These are phyloP conservation scores for Flaveria ramosissima DNA, from an alignment of 129 eudicot genomes.

Conservation along the genomic window DNA sequence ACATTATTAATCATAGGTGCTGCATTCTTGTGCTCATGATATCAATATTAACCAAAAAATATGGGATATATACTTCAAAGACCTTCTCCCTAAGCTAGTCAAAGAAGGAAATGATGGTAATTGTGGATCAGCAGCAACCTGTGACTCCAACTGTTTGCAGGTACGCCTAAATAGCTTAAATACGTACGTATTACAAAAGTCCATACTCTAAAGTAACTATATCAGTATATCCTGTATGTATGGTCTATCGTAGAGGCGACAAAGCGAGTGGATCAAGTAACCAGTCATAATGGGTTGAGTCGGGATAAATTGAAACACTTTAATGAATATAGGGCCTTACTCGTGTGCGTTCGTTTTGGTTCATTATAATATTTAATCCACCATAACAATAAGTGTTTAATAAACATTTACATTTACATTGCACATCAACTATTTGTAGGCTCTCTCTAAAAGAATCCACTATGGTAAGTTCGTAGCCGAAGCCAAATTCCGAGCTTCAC, in stretches of 20 bases:
- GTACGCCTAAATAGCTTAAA: conserved; percentile 32
- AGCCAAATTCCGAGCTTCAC: conserved; percentile 80
- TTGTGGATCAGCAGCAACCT: conserved; percentile 75
- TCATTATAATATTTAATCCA: neutral
- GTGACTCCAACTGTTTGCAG: conserved; percentile 95
- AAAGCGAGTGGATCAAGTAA: neutral
- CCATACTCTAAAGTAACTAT: neutral
- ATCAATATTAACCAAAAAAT: conserved; percentile 75
- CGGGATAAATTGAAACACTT: neutral
- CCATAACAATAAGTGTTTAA: neutral
- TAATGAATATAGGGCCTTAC: neutral
- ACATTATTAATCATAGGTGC: conserved; percentile 46
- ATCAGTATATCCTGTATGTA: neutral
- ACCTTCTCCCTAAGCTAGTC: conserved; percentile 84
- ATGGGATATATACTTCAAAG: conserved; percentile 86
- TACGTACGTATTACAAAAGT: neutral
- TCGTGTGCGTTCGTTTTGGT: neutral
- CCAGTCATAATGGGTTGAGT: neutral
- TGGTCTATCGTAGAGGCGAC: neutral
- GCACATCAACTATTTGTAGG: conserved; percentile 38
- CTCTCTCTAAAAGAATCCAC: conserved; percentile 78
- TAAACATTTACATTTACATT: neutral
- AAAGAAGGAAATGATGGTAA: conserved; percentile 92
- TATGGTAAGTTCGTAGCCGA: conserved; percentile 96
- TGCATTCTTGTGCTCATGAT: conserved; percentile 66